Base-by-base conservation (phyloP, 768 basidiomycete genomes). In the Leccinellum albellum region DNA sequence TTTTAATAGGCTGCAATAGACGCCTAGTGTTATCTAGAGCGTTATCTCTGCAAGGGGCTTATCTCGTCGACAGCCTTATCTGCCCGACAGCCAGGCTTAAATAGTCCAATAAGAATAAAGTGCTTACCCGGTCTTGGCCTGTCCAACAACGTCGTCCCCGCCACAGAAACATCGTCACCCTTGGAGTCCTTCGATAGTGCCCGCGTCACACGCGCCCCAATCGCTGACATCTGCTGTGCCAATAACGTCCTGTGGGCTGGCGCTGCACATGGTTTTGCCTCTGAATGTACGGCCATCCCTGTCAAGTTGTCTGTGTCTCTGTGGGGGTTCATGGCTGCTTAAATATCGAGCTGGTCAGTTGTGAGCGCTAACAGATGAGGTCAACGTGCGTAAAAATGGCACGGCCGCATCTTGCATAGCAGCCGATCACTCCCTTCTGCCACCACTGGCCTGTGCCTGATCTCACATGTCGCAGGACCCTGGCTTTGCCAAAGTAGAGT, bases 31-130 rank as follows among this genome's bases (percentile, higher is more conserved):
- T 66, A 66, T 66, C 65, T 56, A 10, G 45, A 48, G 37, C 6
- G 61, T 63, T 64, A 64, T 64, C 62, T 29, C 17, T 49, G 44
- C 35, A 23, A 53, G 54, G 58, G 58, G 54, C 56, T 67, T 67
- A 66, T 62, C 62, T 58, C 20, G 23, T 6, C 13, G 46, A 20
- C 15, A 4, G 61, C 31, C 61, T 65, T 65, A 65, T 65, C 64
- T 60, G 44, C 51, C 23, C 50, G 6, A 7, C 40, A 15, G 33
- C 6, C 23, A 33, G 12, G 29, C 32, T 61, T 59, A 59, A 59
- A 57, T 59, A 61, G 3, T 17, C 2, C 14, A 12, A 20, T 0
- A 17, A 20, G 42, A 0, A 3, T 6, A 35, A 17, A 7, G 35
- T 23, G 44, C 66, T 58, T 9, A 65, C 65, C 45, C 50, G 46